Conservation (phyloP, 345 rosid species). For the Linum usitatissimum region DNA sequence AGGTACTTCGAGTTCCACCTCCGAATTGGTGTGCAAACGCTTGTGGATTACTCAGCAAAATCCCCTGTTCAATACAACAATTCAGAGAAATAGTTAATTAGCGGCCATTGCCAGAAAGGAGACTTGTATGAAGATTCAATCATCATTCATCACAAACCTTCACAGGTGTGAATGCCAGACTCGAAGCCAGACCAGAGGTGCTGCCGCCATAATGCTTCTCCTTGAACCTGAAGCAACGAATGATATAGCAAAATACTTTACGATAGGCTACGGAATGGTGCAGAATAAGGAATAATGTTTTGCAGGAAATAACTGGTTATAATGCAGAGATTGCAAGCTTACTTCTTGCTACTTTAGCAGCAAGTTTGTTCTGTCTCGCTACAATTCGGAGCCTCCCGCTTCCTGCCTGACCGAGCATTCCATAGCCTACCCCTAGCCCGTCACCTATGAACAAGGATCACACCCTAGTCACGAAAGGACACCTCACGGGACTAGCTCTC, state of each 20-base stretch:
- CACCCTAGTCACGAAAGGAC: not conserved
- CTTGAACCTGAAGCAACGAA: conserved; percentile 53
- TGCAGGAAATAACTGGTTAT: not conserved
- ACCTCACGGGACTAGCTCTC: not conserved
- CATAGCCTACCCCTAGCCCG: conserved; percentile 96
- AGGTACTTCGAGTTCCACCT: conserved; percentile 89
- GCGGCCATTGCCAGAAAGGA: not conserved
- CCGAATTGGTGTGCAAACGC: conserved; percentile 55
- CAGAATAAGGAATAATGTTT: not conserved
- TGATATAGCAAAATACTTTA: not conserved
- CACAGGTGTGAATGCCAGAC: conserved; percentile 90
- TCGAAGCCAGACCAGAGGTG: conserved; percentile 82
- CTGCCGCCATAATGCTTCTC: conserved; percentile 67
- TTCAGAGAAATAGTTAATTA: too few species aligned
- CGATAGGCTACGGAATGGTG: not conserved
- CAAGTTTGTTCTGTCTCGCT: conserved; percentile 74
- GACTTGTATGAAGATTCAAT: conserved; percentile 8
- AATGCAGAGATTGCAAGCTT: conserved; percentile 5
- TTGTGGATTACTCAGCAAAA: conserved; percentile 80
- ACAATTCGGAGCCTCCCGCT: conserved; percentile 89
- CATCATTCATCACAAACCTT: conserved; percentile 38
- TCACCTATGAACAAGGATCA: conserved; percentile 48
- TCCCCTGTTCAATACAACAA: conserved; percentile 39
- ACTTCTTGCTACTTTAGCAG: conserved; percentile 90
- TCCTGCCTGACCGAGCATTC: conserved; percentile 99